Percentiles rank a stretch among this genome's conserved stretches.
Conservation (phyloP, 2,329 filamentous ascomycete genomes). For the Fusarium haematococcum region DNA sequence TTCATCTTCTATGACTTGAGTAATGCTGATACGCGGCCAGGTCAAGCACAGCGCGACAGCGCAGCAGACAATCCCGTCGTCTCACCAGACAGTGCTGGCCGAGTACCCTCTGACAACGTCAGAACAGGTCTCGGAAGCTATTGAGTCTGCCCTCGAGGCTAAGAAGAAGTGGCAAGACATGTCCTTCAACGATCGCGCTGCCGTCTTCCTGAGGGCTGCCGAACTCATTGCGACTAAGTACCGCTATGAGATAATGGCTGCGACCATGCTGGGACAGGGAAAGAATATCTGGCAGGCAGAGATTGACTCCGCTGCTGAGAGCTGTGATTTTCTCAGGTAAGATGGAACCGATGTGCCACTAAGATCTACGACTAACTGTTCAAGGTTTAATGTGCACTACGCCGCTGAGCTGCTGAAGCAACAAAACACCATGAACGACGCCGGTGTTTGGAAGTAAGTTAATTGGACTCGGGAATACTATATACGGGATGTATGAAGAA, state of each 20-base stretch:
- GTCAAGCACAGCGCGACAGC: background rate
- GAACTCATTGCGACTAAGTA: background rate
- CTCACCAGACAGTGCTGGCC: background rate
- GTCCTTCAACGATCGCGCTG: background rate
- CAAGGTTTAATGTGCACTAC: background rate
- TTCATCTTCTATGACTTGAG: background rate
- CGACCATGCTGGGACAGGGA: background rate
- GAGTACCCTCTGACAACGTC: background rate
- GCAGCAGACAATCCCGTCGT: background rate
- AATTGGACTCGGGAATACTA: too few species aligned
- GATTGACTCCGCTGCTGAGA: background rate
- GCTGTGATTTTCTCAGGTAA: constrained; percentile 2
- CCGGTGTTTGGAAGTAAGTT: background rate
- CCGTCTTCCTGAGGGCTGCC: background rate
- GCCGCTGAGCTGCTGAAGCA: background rate
- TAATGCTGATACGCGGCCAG: background rate
- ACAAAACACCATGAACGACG: background rate
- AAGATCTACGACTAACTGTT: background rate
- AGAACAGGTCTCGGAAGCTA: background rate
- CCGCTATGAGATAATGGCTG: background rate
- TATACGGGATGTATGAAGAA: too few species aligned
- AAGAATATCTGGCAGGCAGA: constrained; percentile 1
- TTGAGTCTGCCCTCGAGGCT: background rate
- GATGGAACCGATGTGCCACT: constrained; percentile 15
- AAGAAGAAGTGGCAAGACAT: background rate